Evolutionary conservation across 306 rosid genomes (phyloP).

Genomic region (Trifolium pratense): DNA sequence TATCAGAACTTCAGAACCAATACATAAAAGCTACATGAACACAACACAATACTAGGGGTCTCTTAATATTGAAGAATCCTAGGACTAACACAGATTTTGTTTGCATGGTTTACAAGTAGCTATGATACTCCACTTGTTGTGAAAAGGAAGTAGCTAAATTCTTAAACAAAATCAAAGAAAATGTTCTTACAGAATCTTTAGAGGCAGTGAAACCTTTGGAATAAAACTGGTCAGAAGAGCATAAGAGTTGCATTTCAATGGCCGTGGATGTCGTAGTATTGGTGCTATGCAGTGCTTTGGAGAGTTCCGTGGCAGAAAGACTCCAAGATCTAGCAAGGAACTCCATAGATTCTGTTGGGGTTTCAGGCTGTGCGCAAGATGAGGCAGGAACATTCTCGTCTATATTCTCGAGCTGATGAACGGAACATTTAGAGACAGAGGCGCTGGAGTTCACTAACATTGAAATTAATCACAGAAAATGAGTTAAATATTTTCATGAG

Average conservation of each 20-base stretch:
- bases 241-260: conserved; percentile 50
- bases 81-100: conserved; percentile 29
- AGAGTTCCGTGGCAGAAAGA: conserved; percentile 83
- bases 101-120: conserved; percentile 33
- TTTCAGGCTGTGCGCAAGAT: conserved; percentile 72
- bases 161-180: conserved; percentile 28
- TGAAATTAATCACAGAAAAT: conserved; percentile 31
- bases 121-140: too few species aligned
- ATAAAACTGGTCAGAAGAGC: conserved; percentile 44
- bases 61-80: conserved; percentile 32
- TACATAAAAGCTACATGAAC: conserved; percentile 21
- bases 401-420: conserved; percentile 66
- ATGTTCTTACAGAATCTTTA: conserved; percentile 68
- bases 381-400: conserved; percentile 68
- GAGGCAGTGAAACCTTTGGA: conserved; percentile 46
- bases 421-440: conserved; percentile 55
- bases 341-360: conserved; percentile 96
- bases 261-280: conserved; percentile 44
- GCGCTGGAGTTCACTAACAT: conserved; percentile 66
- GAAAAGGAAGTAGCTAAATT: conserved; percentile 32
- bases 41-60: conserved; percentile 10
- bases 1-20: conserved; percentile 40
- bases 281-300: conserved; percentile 73
- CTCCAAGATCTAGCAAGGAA: conserved; percentile 98
- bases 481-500: conserved; percentile 31